phyloP scores from a whole-genome alignment of 169 alveolate genomes.

The Cystoisospora suis region DNA sequence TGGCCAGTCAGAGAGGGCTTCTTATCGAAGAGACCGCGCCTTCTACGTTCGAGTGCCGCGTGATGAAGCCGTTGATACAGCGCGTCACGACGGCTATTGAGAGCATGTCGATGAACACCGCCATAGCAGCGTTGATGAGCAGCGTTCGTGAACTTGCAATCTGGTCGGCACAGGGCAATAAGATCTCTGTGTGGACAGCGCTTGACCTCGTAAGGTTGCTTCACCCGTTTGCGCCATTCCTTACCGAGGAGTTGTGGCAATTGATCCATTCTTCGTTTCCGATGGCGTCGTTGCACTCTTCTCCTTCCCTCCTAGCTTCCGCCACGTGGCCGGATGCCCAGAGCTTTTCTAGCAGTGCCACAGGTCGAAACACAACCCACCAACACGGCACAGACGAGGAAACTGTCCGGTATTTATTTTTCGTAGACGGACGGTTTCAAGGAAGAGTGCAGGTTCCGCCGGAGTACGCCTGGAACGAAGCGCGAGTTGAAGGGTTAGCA shows the following conservation, averaged over 20 bases:
- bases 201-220: slow-evolving; percentile 69
- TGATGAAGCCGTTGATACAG: background rate
- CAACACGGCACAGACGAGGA: background rate
- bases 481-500: background rate
- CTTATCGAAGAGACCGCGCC: background rate
- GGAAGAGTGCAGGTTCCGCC: background rate
- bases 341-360: background rate
- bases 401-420: background rate
- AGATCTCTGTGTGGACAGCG: slow-evolving; percentile 48
- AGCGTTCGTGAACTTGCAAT: slow-evolving; percentile 55
- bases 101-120: slow-evolving; percentile 74
- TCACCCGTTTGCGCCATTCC: slow-evolving; percentile 84
- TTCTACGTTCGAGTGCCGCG: background rate
- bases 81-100: slow-evolving; percentile 70
- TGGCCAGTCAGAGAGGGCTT: background rate
- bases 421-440: background rate
- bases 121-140: slow-evolving; percentile 77
- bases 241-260: slow-evolving; percentile 81
- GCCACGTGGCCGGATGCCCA: slow-evolving; percentile 9
- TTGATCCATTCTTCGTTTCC: background rate
- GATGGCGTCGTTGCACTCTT: background rate
- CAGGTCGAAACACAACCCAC: background rate
- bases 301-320: slow-evolving; percentile 7
- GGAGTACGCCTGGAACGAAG: background rate
- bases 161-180: slow-evolving; percentile 67